Evolutionary conservation across 148 eudicot species (phyloP).

Genomic region (Fallopia convolvulus): DNA sequence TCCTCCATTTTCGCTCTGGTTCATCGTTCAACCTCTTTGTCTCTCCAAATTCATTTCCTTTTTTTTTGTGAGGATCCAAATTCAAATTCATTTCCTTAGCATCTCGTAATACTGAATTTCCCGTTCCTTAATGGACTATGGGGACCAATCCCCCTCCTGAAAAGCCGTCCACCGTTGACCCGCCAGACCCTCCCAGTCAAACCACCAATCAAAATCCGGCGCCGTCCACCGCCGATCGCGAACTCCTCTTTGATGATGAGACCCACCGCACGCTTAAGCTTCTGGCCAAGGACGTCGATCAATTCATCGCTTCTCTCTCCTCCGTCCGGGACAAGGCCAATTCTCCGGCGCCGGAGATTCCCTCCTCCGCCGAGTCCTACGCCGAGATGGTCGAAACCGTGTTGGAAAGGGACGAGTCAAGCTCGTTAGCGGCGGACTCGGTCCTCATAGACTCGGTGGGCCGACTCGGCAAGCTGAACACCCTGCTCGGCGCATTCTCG

Average conservation of each 20-base stretch:
- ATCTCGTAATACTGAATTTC: neutral
- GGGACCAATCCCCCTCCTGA: neutral
- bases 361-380: neutral
- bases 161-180: neutral
- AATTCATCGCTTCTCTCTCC: conserved; percentile 5
- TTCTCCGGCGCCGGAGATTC: neutral
- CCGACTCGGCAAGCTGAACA: conserved; percentile 5
- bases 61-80: too few species aligned
- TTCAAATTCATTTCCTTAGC: neutral
- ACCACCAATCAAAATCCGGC: neutral
- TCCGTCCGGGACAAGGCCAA: neutral
- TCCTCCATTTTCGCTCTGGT: neutral
- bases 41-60: too few species aligned
- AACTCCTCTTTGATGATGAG: neutral
- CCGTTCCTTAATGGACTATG: neutral
- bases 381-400: neutral
- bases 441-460: neutral
- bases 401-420: neutral
- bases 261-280: neutral
- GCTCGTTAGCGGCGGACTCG: neutral
- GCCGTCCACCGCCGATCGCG: neutral
- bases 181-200: neutral
- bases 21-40: neutral
- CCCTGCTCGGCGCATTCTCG: neutral
- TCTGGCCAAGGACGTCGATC: neutral